phyloP scores from a whole-genome alignment of 1,284 basidiomycete genomes.

The Volvariella volvacea region DNA sequence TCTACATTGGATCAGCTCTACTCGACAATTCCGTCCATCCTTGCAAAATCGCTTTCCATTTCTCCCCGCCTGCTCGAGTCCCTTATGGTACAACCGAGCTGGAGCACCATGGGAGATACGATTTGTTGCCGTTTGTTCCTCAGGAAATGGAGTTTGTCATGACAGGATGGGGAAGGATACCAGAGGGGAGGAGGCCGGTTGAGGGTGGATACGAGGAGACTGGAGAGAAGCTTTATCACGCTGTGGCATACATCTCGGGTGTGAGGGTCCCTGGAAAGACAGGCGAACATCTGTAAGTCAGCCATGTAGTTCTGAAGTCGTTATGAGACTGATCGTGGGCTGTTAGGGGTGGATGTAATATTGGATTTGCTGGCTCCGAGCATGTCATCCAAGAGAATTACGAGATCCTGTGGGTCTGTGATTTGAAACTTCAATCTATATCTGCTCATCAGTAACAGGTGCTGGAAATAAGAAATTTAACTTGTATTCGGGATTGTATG shows the following conservation, averaged over 20 bases:
- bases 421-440: no score
- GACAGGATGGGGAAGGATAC: conserved; percentile 52
- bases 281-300: conserved; percentile 57
- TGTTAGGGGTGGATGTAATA: conserved; percentile 15
- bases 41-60: conserved; percentile 64
- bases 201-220: conserved; percentile 48
- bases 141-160: conserved; percentile 65
- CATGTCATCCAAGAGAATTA: conserved; percentile 33
- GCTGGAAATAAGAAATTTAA: conserved; percentile 17
- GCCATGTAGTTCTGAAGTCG: not conserved
- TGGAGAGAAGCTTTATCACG: conserved; percentile 48
- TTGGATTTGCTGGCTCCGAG: conserved; percentile 30
- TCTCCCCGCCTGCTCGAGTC: conserved; percentile 48
- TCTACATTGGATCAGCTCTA: conserved; percentile 69
- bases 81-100: conserved; percentile 58
- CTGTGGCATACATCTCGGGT: conserved; percentile 38
- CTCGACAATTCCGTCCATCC: conserved; percentile 64
- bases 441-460: no score
- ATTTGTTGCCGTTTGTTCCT: conserved; percentile 61
- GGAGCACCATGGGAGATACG: conserved; percentile 57
- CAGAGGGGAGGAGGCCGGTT: conserved; percentile 42
- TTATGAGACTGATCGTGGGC: not conserved
- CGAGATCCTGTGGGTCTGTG: conserved; percentile 9
- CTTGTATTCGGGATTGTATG: no score
- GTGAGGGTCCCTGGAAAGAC: conserved; percentile 66